Evolutionary conservation across 2,329 filamentous ascomycete species (phyloP).

Genomic region (Mariannaea sp.): DNA sequence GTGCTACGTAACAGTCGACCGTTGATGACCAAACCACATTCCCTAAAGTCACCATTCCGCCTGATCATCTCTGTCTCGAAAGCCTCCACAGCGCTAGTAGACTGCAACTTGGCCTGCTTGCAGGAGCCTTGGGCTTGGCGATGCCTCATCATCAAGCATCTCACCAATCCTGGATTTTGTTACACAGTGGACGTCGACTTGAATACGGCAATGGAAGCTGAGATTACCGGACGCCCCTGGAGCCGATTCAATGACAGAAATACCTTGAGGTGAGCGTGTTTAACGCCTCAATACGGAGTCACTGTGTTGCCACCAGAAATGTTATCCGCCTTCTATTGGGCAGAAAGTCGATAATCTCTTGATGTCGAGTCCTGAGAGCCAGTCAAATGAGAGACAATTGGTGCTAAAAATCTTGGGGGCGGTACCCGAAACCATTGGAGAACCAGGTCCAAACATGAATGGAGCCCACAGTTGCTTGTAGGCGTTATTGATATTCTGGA

Average conservation of each 20-base stretch:
- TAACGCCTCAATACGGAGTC: conserved; percentile 21
- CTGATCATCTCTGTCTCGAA: no score
- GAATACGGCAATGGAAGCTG: conserved; percentile 2
- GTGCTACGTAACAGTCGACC: conserved; percentile 13
- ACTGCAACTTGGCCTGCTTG: conserved; percentile 4
- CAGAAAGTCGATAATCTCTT: conserved; percentile 4
- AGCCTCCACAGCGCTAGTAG: background rate
- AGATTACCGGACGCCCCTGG: background rate
- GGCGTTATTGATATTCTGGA: background rate
- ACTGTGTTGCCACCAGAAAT: conserved; percentile 13
- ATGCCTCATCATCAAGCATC: conserved; percentile 18
- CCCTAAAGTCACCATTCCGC: conserved; percentile 12
- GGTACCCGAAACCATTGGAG: background rate
- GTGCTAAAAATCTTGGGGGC: conserved; percentile 14
- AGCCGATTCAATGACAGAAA: background rate
- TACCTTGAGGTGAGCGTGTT: conserved; percentile 28
- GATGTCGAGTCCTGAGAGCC: conserved; percentile 13
- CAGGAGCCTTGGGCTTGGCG: background rate
- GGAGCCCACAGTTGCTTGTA: background rate
- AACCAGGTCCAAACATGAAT: background rate
- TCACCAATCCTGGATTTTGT: conserved; percentile 7
- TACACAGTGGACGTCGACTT: no score
- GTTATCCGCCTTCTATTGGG: conserved; percentile 8
- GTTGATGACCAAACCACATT: conserved; percentile 10
- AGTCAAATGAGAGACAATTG: conserved; percentile 18